phyloP scores from a whole-genome alignment of 176 grass and related monocot species.

The Eleusine coracana region DNA sequence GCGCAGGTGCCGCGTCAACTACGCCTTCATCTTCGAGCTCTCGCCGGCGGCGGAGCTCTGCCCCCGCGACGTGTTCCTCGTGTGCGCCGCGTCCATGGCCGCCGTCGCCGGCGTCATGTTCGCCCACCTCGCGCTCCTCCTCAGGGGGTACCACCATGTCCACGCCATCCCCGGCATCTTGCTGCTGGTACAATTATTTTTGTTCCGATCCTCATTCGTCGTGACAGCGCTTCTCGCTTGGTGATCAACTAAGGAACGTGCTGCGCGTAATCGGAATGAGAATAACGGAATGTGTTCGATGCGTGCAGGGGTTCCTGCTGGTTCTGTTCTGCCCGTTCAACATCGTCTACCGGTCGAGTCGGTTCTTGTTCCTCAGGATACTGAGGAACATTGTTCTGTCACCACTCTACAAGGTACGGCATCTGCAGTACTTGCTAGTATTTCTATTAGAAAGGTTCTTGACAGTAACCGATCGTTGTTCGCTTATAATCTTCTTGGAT shows the following conservation, averaged over 20 bases:
- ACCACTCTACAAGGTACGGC: slow-evolving; percentile 74
- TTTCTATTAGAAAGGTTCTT: neutral
- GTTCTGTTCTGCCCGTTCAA: slow-evolving; percentile 71
- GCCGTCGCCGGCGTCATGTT: slow-evolving; percentile 63
- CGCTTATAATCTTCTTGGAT: neutral
- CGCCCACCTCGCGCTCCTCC: slow-evolving; percentile 58
- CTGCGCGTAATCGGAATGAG: slow-evolving; percentile 29
- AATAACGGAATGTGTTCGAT: slow-evolving; percentile 32
- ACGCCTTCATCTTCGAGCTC: slow-evolving; percentile 81
- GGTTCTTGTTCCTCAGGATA: slow-evolving; percentile 60
- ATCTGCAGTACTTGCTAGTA: neutral
- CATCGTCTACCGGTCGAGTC: slow-evolving; percentile 59
- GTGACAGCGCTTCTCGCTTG: neutral
- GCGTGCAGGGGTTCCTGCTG: slow-evolving; percentile 54
- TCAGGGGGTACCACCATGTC: slow-evolving; percentile 50
- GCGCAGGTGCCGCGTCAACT: slow-evolving; percentile 72
- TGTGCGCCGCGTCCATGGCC: slow-evolving; percentile 63
- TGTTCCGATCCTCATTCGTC: neutral
- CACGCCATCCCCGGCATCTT: slow-evolving; percentile 71
- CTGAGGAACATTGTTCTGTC: slow-evolving; percentile 75
- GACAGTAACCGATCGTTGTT: neutral
- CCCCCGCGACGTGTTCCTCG: slow-evolving; percentile 64
- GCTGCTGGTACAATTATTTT: slow-evolving; percentile 28
- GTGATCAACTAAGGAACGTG: neutral
- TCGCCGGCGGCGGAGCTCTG: slow-evolving; percentile 46